Evolutionary conservation across 371 early-diverging fungal species (phyloP), one percentile per base, ranked within the genome.

Genomic region (Parasitella parasitica): DNA sequence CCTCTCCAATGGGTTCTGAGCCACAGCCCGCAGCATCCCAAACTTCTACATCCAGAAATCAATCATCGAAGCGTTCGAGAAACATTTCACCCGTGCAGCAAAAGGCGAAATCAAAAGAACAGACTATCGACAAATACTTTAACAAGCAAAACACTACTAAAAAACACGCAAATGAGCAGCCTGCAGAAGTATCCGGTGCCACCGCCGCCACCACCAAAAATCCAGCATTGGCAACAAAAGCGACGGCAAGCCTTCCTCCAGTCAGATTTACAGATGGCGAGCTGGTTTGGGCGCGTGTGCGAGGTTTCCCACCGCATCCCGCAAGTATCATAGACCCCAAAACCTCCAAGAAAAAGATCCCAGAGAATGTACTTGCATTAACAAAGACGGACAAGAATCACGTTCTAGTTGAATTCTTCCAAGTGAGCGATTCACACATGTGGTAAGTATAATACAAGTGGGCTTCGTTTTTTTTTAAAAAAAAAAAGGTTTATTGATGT

Each of bases 281-380:
- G 28, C 63, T 81, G 59, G 76, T 81, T 15, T 81, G 81, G 81
- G 81, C 78, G 2, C 69, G 73, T 24, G 78, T 81, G 4, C 62
- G 50, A 36, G 76, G 78, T 12, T 81, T 76, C 49, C 81, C 81
- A 18, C 58, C 75, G 2, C 81, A 81, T 59, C 81, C 81, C 37
- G 78, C 76, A 6, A 55, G 51, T 48, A 67, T 76, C 53, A 52
- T 76, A 20, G 72, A 73, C 27, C 49, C 48, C 48, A 28, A 48
- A 35, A 30, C 27, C 6, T 54, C 64, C 26, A 39, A 37, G 6
- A 49, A 62, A 4, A 55, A 63, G 13, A 69, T 76, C 8, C 65
- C 72, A 37, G 57, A 65, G 1, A 63, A 55, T 32, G 61, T 75
- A 16, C 36, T 67, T 54, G 41, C 51, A 4, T 24, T 58, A 11